Percentiles rank a stretch among this genome's conserved stretches.
Evolutionary conservation across 169 alveolate species (phyloP).

Genomic region (Plasmodium knowlesi): DNA sequence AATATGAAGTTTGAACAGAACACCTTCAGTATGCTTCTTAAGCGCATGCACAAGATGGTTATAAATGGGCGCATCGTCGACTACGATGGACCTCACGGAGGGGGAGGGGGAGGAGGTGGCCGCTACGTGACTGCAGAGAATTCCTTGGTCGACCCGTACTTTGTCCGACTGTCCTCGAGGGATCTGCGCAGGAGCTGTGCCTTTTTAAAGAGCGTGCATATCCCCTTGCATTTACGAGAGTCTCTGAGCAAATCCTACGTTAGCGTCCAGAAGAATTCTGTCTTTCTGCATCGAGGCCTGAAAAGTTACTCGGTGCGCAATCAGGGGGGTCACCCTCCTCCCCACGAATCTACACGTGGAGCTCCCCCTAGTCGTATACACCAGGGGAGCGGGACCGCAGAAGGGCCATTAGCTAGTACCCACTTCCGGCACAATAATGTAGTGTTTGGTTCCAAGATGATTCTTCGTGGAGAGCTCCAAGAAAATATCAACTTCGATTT

Average conservation of each 20-base stretch:
- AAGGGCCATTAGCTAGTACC: background rate
- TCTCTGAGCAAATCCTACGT: conserved; percentile 25
- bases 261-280: background rate
- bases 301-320: background rate
- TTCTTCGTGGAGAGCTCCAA: conserved; percentile 74
- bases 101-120: background rate
- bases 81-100: background rate
- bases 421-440: conserved; percentile 72
- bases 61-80: conserved; percentile 44
- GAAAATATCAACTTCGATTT: conserved; percentile 73
- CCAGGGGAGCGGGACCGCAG: background rate
- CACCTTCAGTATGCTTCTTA: conserved; percentile 56
- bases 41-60: conserved; percentile 71
- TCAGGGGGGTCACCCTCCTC: background rate
- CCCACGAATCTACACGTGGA: background rate
- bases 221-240: conserved; percentile 41
- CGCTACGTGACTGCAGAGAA: background rate
- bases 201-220: conserved; percentile 1
- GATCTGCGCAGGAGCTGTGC: background rate
- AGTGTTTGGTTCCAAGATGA: conserved; percentile 71
- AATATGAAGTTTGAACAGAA: conserved; percentile 60
- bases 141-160: background rate
- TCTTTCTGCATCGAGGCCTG: background rate
- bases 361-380: background rate
- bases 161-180: conserved; percentile 19